Evolutionary conservation across 148 eudicot species (phyloP).

Genomic region (Chenopodium album): DNA sequence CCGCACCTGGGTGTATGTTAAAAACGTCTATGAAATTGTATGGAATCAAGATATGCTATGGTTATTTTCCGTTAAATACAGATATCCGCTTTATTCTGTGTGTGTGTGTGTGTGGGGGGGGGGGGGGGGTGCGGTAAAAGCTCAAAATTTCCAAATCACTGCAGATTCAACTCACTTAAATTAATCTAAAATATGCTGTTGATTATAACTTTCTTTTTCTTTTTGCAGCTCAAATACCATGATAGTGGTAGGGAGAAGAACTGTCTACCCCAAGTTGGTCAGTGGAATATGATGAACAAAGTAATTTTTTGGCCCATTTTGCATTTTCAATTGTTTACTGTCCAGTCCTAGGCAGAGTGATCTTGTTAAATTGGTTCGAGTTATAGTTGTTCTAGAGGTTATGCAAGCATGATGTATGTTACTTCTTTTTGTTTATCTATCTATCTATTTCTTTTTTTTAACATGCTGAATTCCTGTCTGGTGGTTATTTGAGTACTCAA

Average conservation of each 20-base stretch:
- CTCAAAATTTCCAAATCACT: no score
- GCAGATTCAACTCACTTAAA: no score
- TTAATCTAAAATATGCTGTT: no score
- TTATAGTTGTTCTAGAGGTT: not conserved
- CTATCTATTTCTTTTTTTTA: not conserved
- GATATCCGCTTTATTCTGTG: no score
- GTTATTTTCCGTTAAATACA: not conserved
- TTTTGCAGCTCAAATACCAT: conserved; percentile 69
- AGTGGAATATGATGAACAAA: conserved; percentile 92
- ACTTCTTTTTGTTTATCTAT: not conserved
- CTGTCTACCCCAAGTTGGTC: conserved; percentile 80
- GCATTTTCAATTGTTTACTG: not conserved
- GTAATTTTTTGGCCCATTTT: conserved; percentile 29
- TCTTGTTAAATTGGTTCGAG: not conserved
- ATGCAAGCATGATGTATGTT: not conserved
- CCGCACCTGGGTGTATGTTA: no score
- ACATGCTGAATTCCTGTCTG: not conserved
- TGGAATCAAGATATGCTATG: not conserved
- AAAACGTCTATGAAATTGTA: no score
- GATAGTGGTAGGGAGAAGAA: conserved; percentile 77
- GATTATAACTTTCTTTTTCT: no score
- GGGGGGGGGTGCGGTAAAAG: no score
- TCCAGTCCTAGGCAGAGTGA: not conserved
- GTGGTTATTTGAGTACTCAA: not conserved
- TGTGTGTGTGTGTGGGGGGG: no score